Base-by-base conservation (phyloP, 148 eudicot species). In the Dianthus caryophyllus region DNA sequence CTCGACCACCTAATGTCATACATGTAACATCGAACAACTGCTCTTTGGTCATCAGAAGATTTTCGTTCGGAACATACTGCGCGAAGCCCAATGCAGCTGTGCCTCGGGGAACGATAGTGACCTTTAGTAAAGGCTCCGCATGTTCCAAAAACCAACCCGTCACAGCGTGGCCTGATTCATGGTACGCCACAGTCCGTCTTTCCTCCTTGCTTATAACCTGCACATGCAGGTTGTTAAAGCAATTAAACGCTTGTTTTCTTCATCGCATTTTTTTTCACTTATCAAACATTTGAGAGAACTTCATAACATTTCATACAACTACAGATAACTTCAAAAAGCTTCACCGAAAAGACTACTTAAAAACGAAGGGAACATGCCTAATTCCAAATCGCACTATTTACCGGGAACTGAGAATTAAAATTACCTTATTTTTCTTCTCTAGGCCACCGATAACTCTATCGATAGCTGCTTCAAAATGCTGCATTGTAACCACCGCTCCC, bases 1-100 rank as follows among this genome's bases (percentile, higher is more conserved):
- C 97, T 57, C 97, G 85, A 41, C 97, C 97, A 55, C 97, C 97
- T 70, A 91, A 86, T 30, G 97, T 91, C 96, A 91, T 88, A 70
- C 97, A 91, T 22, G 96, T 91, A 81, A 84, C 79, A 73, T 91
- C 97, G 74, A 91, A 85, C 69, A 91, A 95, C 84, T 91, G 97
- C 76, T 91, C 95, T 74, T 88, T 91, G 11, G 96, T 88, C 91
- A 86, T 82, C 67, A 91, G 89, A 73, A 88, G 89, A 71, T 88
- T 88, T 68, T 91, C 97, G 64, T 78, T 88, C 20, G 97, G 96
- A 60, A 88, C 90, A 79, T 91, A 87, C n/a, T 91, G 96, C 0
- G 96, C 92, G 66, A 91, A 88, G 27, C 97, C 97, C 55, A 91
- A 81, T n/a, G 96, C 90, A 15, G 92, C 92, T 30, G 96, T 86